Percentiles rank a stretch among this genome's conserved stretches.
Evolutionary conservation across 2,329 filamentous ascomycete genomes (phyloP).

Genomic region (Pseudogymnoascus destructans): DNA sequence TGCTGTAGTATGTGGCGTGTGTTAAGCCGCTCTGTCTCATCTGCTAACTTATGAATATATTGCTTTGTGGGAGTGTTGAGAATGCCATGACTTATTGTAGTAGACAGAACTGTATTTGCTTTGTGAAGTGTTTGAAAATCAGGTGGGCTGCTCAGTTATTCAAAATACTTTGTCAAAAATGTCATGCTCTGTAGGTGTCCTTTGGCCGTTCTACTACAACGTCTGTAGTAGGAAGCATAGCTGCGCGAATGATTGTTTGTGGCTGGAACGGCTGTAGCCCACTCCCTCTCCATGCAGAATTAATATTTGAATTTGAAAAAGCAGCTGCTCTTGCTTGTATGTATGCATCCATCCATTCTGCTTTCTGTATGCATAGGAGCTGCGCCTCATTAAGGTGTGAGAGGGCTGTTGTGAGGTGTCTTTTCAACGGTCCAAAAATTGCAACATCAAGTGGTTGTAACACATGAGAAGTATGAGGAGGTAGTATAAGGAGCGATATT

Average conservation of each 20-base stretch:
- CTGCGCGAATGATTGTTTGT: not conserved
- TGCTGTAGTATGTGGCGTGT: no score
- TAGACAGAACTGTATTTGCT: no score
- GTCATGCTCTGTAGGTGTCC: not conserved
- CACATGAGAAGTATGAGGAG: no score
- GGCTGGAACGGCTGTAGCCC: not conserved
- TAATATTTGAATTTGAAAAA: slow-evolving; percentile 4
- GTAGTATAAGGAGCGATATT: no score
- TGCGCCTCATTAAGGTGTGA: no score
- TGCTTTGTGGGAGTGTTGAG: no score
- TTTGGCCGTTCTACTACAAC: not conserved
- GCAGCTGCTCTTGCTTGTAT: slow-evolving; percentile 2
- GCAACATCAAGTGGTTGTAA: no score
- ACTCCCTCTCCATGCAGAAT: not conserved
- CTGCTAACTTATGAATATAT: no score
- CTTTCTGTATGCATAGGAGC: no score
- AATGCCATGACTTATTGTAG: no score
- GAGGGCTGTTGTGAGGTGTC: not conserved
- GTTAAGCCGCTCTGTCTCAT: no score
- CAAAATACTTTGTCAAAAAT: not conserved
- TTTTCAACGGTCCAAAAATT: slow-evolving; percentile 13
- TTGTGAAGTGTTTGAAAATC: no score
- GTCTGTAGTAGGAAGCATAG: not conserved
- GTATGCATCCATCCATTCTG: slow-evolving; percentile 10
- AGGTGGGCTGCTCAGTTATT: not conserved